Base-by-base conservation (phyloP, 345 rosid species). In the Citrus medica region DNA sequence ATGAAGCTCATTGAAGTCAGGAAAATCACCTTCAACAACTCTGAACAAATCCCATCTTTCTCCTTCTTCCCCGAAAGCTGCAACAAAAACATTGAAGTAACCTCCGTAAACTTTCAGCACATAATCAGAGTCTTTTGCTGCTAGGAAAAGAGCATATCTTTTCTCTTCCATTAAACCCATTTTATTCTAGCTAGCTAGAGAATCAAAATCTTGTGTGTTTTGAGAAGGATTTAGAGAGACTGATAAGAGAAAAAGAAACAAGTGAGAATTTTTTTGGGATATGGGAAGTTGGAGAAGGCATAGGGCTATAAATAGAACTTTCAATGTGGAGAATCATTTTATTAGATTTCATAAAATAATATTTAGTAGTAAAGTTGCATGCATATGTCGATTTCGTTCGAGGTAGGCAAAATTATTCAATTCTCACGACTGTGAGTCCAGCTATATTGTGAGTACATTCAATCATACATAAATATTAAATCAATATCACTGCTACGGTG, bases 21-120 rank as follows among this genome's bases (percentile, higher is more conserved):
- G 98, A 74, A 95, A 95, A 78, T 89, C 97, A 7, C 93, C 99
- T 0, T 87, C 91, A 2, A 91, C 94, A 59, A 95, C 97, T 63
- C 92, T 82, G 59, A 85, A 92, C 13, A 77, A 86, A 68, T 93
- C 97, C 99, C 99, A 95, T 1, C 63, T 85, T 71, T 95, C 98
- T 71, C 96, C 93, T 81, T 88, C 92, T 73, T 93, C 93, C 0
- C 91, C 97, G 55, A 90, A 95, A 6, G 97, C 91, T 0, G 83
- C 77, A 25, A 90, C 82, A 67, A 90, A 95, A 66, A 95, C 99
- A 69, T 92, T 85, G 83, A 89, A 89, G 84, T 95, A 95, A 10
- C 99, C 96, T 14, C 97, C 98, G 21, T 93, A 87, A 6, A 80
- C 84, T 71, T 84, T 82, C 84, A 86, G 89, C 79, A 88, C 98